Base-by-base conservation (phyloP, 768 basidiomycete species). In the Lactifluus piperatus region DNA sequence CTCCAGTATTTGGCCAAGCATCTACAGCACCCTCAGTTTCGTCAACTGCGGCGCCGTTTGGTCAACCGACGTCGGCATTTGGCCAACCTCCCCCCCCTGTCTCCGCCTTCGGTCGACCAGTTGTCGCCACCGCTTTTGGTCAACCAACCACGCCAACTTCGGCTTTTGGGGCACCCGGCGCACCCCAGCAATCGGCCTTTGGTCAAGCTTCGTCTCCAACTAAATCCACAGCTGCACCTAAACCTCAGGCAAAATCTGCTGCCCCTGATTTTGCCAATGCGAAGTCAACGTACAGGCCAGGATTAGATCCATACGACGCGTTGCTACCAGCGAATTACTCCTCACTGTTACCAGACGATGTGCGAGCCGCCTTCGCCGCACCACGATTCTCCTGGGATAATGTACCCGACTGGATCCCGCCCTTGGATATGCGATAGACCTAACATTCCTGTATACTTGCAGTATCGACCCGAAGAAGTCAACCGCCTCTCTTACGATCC, bases 351-450 rank as follows among this genome's bases (percentile, higher is more conserved):
- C 84, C 87, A 1, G 66, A 71, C 32, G 66, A 66, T 4, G 78
- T 75, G 37, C 67, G 74, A 63, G 75, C 75, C 4, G 83, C 83
- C 29, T 88, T 87, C 60, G 67, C 72, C 57, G 72, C 41, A 70
- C 72, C 51, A 78, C 70, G 68, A 86, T 88, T 67, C 78, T 79
- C 66, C 81, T 79, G 75, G 81, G 83, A 69, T 49, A 78, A 77
- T 58, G 75, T 88, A 47, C 86, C 86, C 1, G 85, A 86, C 51
- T 87, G 82, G 82, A 73, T 83, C 56, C 87, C 86, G 36, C 87
- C 85, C 5, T 52, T 79, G 41, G 79, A 81, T 63, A 69, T 82
- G 58, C 73, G 83, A 57, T 83, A 60, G 74, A 72, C 44, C 11
- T 9, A 41, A 34, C 32, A 18, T 20, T n/a, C 46, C 16, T 11